Conservation (phyloP, 2,329 filamentous ascomycete species). For the Gnomoniopsis smithogilvyi region DNA sequence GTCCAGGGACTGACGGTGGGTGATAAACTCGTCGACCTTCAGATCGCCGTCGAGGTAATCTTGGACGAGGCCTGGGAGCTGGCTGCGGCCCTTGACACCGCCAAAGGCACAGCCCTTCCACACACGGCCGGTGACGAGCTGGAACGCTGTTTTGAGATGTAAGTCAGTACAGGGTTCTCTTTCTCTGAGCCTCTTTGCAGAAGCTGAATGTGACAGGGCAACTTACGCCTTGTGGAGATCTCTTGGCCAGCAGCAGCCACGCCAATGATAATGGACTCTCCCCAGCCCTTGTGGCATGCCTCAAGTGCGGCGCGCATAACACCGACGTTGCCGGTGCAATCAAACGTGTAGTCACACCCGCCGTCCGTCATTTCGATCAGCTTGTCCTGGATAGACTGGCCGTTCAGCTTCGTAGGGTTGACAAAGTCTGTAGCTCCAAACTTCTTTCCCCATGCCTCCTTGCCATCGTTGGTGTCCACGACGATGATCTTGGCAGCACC, state of each 20-base stretch:
- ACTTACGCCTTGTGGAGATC: conserved; percentile 88
- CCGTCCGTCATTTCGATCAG: conserved; percentile 97
- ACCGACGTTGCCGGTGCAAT: conserved; percentile 95
- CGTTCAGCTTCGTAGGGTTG: conserved; percentile 78
- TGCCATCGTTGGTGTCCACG: conserved; percentile 75
- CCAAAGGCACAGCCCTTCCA: conserved; percentile 99
- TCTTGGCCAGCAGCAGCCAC: conserved; percentile 95
- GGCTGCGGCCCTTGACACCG: conserved; percentile 93
- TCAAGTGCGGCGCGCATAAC: conserved; percentile 96
- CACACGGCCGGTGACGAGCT: conserved; percentile 93
- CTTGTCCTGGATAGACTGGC: conserved; percentile 84
- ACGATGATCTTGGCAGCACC: conserved; percentile 75
- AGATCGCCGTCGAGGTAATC: conserved; percentile 88
- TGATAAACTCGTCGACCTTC: conserved; percentile 99
- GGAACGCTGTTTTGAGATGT: conserved; percentile 60
- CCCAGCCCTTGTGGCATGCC: conserved; percentile 99
- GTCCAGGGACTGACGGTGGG: conserved; percentile 78
- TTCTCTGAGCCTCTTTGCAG: background rate
- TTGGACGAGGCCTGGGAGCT: conserved; percentile 80
- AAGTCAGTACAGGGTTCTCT: background rate
- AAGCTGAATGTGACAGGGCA: background rate
- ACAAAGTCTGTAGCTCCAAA: conserved; percentile 97
- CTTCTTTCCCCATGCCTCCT: conserved; percentile 90
- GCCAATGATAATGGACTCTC: conserved; percentile 95
- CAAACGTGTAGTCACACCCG: conserved; percentile 97